Evolutionary conservation across 225 moss, liverwort and hornwort genomes (phyloP).

Genomic region (Physcomitrium patens): DNA sequence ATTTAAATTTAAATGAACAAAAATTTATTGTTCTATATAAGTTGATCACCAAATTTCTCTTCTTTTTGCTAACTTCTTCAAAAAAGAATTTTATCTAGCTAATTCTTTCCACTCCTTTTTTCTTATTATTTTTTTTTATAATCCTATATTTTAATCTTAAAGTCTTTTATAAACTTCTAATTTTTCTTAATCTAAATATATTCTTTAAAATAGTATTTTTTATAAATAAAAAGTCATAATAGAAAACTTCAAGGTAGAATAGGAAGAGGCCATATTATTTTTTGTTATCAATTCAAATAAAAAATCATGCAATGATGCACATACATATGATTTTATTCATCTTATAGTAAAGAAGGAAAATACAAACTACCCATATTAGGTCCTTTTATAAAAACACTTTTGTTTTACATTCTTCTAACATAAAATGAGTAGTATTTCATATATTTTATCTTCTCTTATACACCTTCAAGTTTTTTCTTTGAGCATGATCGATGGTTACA

Average conservation of each 20-base stretch:
- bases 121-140: too few species aligned
- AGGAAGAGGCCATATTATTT: constrained; percentile 49
- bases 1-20: too few species aligned
- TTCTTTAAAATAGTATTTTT: too few species aligned
- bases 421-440: constrained; percentile 58
- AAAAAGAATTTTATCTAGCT: too few species aligned
- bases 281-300: constrained; percentile 79
- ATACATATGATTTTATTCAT: constrained; percentile 73
- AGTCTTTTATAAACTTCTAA: too few species aligned
- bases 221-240: too few species aligned
- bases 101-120: too few species aligned
- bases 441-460: constrained; percentile 35
- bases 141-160: too few species aligned
- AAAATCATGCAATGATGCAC: constrained; percentile 77
- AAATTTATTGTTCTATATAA: too few species aligned
- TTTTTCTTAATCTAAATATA: too few species aligned
- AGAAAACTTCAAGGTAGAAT: constrained; percentile 86
- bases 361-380: constrained; percentile 61
- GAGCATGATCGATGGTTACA: constrained; percentile 62
- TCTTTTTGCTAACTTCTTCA: too few species aligned
- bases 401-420: constrained; percentile 90
- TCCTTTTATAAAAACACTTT: constrained; percentile 77
- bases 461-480: constrained; percentile 45
- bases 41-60: too few species aligned
- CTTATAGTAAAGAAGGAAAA: constrained; percentile 74